Conservation (phyloP, 768 basidiomycete species). For the Suillus ampliporus region DNA sequence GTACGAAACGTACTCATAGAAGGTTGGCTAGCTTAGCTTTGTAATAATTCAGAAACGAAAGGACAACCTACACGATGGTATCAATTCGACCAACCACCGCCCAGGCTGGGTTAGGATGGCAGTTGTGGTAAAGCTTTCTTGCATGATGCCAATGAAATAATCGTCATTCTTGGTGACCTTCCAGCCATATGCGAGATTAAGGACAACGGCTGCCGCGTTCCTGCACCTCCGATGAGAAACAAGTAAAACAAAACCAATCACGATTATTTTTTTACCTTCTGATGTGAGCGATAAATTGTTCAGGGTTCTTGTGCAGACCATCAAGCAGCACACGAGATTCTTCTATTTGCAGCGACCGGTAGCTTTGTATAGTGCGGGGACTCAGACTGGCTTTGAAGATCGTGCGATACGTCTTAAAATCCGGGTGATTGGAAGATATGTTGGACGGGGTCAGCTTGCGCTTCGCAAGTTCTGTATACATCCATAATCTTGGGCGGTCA, state of each 20-base stretch:
- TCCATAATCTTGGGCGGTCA: background rate
- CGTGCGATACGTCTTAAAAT: slow-evolving; percentile 4
- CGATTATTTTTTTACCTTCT: background rate
- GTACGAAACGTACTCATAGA: slow-evolving; percentile 13
- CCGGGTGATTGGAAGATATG: background rate
- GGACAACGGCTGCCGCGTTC: background rate
- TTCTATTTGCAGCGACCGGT: slow-evolving; percentile 1
- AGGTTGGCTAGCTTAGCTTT: background rate
- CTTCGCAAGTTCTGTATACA: background rate
- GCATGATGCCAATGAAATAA: background rate
- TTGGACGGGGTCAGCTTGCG: background rate
- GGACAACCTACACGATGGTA: background rate
- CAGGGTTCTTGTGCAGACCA: background rate
- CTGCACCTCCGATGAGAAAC: background rate
- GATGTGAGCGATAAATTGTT: background rate
- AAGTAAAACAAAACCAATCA: background rate
- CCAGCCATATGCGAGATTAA: background rate
- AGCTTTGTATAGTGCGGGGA: background rate
- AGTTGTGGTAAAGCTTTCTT: too few relatives aligned
- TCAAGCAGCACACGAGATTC: slow-evolving; percentile 1
- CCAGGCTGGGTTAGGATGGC: background rate
- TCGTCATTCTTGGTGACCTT: background rate
- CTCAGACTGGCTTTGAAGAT: background rate
- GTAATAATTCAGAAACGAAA: background rate
- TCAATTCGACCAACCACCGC: background rate